A percentile compares a stretch with the other conserved stretches of the same genome.
Evolutionary conservation across 345 rosid species (phyloP).

Genomic region (Physaria fendleri): DNA sequence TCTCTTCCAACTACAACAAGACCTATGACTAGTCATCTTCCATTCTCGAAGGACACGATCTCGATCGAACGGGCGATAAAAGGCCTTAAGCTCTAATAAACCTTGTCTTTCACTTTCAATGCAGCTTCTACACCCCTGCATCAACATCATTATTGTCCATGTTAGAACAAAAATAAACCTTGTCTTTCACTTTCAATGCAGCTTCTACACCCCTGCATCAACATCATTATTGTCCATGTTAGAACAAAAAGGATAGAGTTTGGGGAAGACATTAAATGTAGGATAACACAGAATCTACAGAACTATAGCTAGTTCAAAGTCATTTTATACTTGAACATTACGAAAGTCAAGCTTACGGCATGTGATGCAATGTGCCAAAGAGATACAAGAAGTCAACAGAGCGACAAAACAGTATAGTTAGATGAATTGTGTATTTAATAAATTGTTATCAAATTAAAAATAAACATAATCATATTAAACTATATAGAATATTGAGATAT

Average conservation of each 20-base stretch:
- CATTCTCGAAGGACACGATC: background rate
- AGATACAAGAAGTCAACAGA: background rate
- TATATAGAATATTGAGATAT: too few relatives aligned
- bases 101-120: constrained; percentile 19
- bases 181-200: constrained; percentile 19
- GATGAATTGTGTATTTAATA: too few relatives aligned
- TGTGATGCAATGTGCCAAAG: background rate
- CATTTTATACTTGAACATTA: background rate
- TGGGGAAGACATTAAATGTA: background rate
- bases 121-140: constrained; percentile 10
- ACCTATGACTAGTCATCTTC: background rate
- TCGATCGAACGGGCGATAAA: background rate
- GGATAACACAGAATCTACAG: background rate
- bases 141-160: background rate
- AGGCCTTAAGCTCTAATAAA: constrained; percentile 16
- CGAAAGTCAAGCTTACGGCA: background rate
- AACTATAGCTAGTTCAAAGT: background rate
- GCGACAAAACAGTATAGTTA: background rate
- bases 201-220: constrained; percentile 7
- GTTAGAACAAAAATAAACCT: constrained; percentile 4
- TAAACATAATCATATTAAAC: too few relatives aligned
- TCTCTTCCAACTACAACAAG: constrained; percentile 14
- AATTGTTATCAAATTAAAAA: too few relatives aligned
- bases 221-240: constrained; percentile 1
- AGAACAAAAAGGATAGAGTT: background rate